These are phyloP conservation scores for Dactylonectria macrodidyma DNA, from an alignment of 2,329 filamentous ascomycete species.

Conservation along the genomic window DNA sequence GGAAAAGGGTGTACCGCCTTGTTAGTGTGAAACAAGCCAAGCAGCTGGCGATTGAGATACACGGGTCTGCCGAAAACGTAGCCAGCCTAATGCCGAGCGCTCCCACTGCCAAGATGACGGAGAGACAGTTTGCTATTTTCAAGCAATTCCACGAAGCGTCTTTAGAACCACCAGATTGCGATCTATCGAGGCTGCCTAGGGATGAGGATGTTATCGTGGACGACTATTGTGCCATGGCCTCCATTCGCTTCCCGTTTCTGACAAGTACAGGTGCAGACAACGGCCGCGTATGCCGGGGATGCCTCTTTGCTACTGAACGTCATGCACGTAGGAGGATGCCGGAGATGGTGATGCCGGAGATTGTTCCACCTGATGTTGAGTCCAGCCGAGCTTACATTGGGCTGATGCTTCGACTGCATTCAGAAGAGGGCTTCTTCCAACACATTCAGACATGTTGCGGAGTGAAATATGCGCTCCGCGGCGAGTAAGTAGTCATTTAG, in stretches of 20 bases:
- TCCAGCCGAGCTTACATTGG: not conserved
- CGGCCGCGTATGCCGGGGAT: constrained; percentile 46
- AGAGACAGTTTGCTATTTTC: constrained; percentile 15
- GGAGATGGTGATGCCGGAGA: not conserved
- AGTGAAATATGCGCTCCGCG: not conserved
- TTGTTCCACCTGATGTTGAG: not conserved
- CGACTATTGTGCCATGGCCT: constrained; percentile 45
- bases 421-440: not conserved
- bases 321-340: constrained; percentile 10
- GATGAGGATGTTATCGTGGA: constrained; percentile 40
- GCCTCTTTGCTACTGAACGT: constrained; percentile 39
- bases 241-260: constrained; percentile 46
- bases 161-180: constrained; percentile 41
- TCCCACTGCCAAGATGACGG: constrained; percentile 15
- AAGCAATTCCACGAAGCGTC: constrained; percentile 39
- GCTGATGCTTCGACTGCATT: not conserved
- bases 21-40: constrained; percentile 45
- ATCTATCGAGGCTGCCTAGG: constrained; percentile 40
- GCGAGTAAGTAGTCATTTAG: too few species aligned
- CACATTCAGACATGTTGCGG: not conserved
- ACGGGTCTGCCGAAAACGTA: constrained; percentile 33
- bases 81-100: constrained; percentile 11
- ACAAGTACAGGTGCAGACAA: constrained; percentile 18
- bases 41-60: constrained; percentile 38
- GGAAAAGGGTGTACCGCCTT: constrained; percentile 23